Evolutionary conservation across 352 stramenopile genomes (phyloP).

Genomic region (Aphanomyces cochlioides): DNA sequence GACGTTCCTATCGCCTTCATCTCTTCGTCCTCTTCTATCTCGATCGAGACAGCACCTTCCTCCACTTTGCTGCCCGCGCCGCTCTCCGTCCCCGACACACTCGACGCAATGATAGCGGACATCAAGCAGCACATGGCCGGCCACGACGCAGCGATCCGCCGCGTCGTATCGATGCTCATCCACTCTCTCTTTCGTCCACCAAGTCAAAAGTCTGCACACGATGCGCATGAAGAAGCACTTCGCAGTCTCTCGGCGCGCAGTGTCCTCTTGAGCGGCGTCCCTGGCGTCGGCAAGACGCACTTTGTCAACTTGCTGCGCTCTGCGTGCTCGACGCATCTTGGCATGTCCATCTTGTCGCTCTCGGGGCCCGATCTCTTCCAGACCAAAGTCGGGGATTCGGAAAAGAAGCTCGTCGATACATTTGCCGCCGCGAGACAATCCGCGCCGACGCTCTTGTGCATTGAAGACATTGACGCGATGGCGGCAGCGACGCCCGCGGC

Average conservation of each 20-base stretch:
- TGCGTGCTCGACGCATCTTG: neutral
- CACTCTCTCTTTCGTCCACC: neutral
- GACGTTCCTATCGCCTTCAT: neutral
- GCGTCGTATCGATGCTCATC: constrained; percentile 11
- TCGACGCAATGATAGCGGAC: neutral
- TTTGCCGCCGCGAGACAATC: constrained; percentile 54
- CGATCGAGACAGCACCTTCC: neutral
- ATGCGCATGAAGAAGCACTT: too few species aligned
- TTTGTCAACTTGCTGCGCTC: constrained; percentile 1
- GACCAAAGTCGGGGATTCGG: constrained; percentile 89
- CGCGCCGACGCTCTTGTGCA: constrained; percentile 64
- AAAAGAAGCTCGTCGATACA: constrained; percentile 56
- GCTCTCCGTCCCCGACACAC: neutral
- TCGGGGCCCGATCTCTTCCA: constrained; percentile 92
- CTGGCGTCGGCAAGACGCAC: constrained; percentile 68
- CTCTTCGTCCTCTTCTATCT: neutral
- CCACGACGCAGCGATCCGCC: neutral
- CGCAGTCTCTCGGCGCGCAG: constrained; percentile 39
- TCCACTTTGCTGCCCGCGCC: neutral
- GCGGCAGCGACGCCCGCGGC: constrained; percentile 50
- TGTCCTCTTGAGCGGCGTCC: constrained; percentile 60
- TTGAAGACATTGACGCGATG: constrained; percentile 91
- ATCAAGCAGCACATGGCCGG: constrained; percentile 2
- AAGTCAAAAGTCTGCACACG: too few species aligned
- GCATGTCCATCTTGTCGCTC: constrained; percentile 49